phyloP scores from a whole-genome alignment of 768 basidiomycete genomes.

The Boletus bicolor region DNA sequence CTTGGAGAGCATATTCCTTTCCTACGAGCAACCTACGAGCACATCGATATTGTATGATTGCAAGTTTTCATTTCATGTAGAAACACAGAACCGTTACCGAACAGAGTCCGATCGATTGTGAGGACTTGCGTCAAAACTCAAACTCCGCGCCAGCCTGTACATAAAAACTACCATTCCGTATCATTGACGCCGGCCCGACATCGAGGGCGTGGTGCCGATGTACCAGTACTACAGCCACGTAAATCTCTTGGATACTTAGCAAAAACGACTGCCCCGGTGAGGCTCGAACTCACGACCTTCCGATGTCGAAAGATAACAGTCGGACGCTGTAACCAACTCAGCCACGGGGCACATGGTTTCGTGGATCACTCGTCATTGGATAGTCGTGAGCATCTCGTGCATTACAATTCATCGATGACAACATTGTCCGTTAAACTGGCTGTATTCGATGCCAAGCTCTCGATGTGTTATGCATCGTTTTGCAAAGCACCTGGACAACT shows the following conservation, averaged over 20 bases:
- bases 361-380: too few relatives aligned
- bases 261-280: slow-evolving; percentile 49
- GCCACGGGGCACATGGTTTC: slow-evolving; percentile 55
- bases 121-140: not conserved
- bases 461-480: not conserved
- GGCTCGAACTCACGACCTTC: slow-evolving; percentile 71
- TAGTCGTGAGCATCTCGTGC: not conserved
- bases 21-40: too few relatives aligned
- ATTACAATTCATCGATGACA: too few relatives aligned
- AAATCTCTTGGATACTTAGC: too few relatives aligned
- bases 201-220: too few relatives aligned
- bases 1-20: too few relatives aligned
- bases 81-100: too few relatives aligned
- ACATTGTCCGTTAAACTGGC: not conserved
- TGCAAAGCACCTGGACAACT: slow-evolving; percentile 6
- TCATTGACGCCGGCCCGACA: too few relatives aligned
- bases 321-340: slow-evolving; percentile 79
- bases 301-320: slow-evolving; percentile 59
- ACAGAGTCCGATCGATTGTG: not conserved
- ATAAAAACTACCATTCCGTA: too few relatives aligned
- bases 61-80: too few relatives aligned
- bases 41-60: not conserved
- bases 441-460: not conserved
- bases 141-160: too few relatives aligned
- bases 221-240: too few relatives aligned